Base-by-base conservation (phyloP, 495 filamentous ascomycete species). In the Neurospora sp. region DNA sequence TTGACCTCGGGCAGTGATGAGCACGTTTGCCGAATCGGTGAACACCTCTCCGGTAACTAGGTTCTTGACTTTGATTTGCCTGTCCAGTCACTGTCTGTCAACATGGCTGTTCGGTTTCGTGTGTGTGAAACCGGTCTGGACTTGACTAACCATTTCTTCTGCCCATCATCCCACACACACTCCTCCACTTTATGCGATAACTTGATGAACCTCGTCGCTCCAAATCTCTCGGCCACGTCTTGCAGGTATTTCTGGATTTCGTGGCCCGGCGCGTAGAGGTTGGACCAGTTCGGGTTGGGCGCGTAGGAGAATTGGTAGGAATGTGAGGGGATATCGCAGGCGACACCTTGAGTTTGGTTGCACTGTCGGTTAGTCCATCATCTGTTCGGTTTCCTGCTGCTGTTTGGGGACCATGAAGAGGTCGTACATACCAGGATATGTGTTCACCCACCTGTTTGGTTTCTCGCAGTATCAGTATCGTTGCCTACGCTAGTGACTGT, bases 301-400 rank as follows among this genome's bases (percentile, higher is more conserved):
- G 89, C 90, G 74, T 92, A 92, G 5, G 88, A 87, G 76, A 88
- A 92, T 73, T 88, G 90, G 79, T 92, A 93, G 7, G 84, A 85
- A 48, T 85, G 83, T n/a, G 84, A 81, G 31, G 80, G 83, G 18
- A 85, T 81, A 54, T 85, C 84, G 72, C 83, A 85, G 59, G 84
- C 84, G 37, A 83, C 78, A 5, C 84, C 83, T 79, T 5, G 35
- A 35, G 35, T 35, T 35, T 5, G 35, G 35, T 35, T 35, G 35
- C 5, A 35, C 27, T 54, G 9, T 74, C 70, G 74, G 62, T 74
- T 39, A 41, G 69, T n/a, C 16, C 9, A 16, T 5, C 14, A 7
- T 73, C 1, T 1, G 35, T 46, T 10, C 41, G n/a, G 16, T 35
- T 70, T 72, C 69, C 16, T 62, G 23, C 11, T 62, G 11, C 54